phyloP scores from a whole-genome alignment of 257 asterid genomes.

The Fraxinus quadrangulata region DNA sequence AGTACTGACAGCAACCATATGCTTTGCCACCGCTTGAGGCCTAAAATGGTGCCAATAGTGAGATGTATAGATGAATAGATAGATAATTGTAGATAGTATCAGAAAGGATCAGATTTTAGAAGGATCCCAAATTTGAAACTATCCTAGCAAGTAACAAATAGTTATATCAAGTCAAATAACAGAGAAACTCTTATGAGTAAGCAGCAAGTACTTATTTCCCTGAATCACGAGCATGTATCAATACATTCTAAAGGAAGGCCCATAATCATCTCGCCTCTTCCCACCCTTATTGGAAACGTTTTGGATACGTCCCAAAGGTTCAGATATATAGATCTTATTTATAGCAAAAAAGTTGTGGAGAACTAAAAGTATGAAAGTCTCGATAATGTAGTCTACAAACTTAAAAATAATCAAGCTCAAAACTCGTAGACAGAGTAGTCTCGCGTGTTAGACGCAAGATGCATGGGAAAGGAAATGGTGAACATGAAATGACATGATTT shows the following conservation, averaged over 20 bases:
- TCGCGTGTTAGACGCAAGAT: neutral
- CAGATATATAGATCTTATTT: neutral
- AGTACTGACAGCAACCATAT: constrained; percentile 99
- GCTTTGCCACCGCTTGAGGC: constrained; percentile 97
- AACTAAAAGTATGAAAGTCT: neutral
- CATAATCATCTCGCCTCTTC: neutral
- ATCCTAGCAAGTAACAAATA: neutral
- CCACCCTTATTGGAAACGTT: neutral
- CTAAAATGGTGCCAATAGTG: constrained; percentile 42
- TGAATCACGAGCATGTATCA: neutral
- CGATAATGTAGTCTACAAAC: neutral
- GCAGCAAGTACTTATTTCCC: neutral
- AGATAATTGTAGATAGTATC: neutral
- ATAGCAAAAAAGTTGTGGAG: neutral
- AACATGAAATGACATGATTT: neutral
- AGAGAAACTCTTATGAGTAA: neutral
- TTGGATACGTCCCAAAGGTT: neutral
- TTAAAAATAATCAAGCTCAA: constrained; percentile 18
- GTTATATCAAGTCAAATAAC: neutral
- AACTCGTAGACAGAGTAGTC: neutral
- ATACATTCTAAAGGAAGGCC: neutral
- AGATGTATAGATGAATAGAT: constrained; percentile 10
- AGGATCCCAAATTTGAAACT: neutral
- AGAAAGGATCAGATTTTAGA: neutral
- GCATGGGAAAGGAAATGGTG: neutral